Conservation (phyloP, 768 basidiomycete species). For the Lentinus brumalis region DNA sequence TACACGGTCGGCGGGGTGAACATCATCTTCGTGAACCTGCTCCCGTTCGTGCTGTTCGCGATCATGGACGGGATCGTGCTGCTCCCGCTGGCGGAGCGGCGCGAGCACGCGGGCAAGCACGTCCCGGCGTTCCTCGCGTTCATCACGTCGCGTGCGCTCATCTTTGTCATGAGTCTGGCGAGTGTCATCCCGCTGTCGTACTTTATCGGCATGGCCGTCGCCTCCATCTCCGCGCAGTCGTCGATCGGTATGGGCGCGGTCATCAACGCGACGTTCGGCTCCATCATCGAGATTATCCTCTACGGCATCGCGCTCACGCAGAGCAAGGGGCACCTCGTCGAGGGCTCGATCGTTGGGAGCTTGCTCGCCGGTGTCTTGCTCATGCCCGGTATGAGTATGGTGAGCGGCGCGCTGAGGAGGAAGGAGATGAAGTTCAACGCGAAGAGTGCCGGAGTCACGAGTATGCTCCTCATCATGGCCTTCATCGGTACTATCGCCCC, state of each 20-base stretch:
- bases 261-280: conserved; percentile 98
- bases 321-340: conserved; percentile 85
- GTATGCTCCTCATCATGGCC: conserved; percentile 99
- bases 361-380: conserved; percentile 95
- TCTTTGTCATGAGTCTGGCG: conserved; percentile 82
- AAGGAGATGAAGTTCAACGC: conserved; percentile 99
- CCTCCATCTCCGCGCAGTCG: conserved; percentile 97
- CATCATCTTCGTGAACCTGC: conserved; percentile 94
- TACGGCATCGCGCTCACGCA: conserved; percentile 92
- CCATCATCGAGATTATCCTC: conserved; percentile 95
- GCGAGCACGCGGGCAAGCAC: conserved; percentile 52
- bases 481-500: conserved; percentile 95
- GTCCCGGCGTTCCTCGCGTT: conserved; percentile 67
- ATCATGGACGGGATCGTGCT: conserved; percentile 92
- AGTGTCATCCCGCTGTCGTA: conserved; percentile 97
- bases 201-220: conserved; percentile 99
- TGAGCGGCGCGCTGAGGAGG: conserved; percentile 79
- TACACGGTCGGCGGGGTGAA: conserved; percentile 99
- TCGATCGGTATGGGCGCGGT: conserved; percentile 99
- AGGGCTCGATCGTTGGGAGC: conserved; percentile 96
- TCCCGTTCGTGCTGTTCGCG: conserved; percentile 93
- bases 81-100: conserved; percentile 66
- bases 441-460: conserved; percentile 98
- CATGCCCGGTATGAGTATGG: conserved; percentile 81
- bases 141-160: conserved; percentile 71